Percentiles rank a stretch among this genome's conserved stretches.
phyloP scores from a whole-genome alignment of 2,329 filamentous ascomycete species.

The Aspergillus jensenii region DNA sequence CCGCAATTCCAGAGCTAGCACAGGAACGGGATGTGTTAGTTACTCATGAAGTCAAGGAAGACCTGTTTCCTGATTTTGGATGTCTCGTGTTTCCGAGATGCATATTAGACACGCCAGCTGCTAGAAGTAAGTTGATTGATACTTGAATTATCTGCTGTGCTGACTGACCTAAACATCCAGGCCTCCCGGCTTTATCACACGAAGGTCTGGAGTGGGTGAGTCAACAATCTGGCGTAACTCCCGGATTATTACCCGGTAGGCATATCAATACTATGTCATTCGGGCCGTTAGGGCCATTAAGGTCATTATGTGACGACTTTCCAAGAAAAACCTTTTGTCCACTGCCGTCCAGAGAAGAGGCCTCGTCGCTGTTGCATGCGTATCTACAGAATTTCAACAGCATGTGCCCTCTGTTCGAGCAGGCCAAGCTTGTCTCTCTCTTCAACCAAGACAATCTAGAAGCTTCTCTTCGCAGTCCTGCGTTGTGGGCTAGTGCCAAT shows the following conservation, averaged over 20 bases:
- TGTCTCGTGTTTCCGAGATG: slow-evolving; percentile 15
- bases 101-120: slow-evolving; percentile 4
- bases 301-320: slow-evolving; percentile 1
- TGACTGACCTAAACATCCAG: neutral
- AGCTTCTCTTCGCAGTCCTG: slow-evolving; percentile 1
- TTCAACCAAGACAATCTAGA: slow-evolving; percentile 10
- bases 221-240: slow-evolving; percentile 8
- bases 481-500: slow-evolving; percentile 17
- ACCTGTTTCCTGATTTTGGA: neutral
- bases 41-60: neutral
- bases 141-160: neutral
- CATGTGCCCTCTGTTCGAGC: slow-evolving; percentile 14
- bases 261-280: neutral
- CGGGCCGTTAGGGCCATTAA: neutral
- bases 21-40: neutral
- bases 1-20: neutral
- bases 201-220: slow-evolving; percentile 18
- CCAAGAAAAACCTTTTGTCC: slow-evolving; percentile 10
- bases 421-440: slow-evolving; percentile 9
- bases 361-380: slow-evolving; percentile 7
- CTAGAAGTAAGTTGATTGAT: slow-evolving; percentile 6
- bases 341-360: slow-evolving; percentile 13
- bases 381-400: slow-evolving; percentile 16
- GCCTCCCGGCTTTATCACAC: slow-evolving; percentile 10
- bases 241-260: neutral